Conservation (phyloP, 1,284 basidiomycete genomes). For the Cryptococcus sp. region DNA sequence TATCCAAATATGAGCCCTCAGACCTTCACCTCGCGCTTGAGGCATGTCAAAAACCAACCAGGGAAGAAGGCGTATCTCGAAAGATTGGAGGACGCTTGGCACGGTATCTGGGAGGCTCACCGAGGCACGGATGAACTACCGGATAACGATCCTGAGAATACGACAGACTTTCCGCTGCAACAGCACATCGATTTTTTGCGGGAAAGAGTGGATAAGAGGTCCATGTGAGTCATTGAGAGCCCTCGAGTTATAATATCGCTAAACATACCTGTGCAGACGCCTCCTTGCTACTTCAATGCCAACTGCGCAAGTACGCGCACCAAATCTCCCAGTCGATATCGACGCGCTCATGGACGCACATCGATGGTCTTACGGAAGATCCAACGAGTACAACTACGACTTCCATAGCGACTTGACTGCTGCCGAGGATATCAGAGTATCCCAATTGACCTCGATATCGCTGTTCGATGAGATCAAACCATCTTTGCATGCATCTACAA, state of each 20-base stretch:
- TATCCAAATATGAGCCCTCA: slow-evolving; percentile 61
- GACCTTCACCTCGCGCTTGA: slow-evolving; percentile 32
- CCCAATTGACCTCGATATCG: slow-evolving; percentile 62
- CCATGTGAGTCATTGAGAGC: slow-evolving; percentile 62
- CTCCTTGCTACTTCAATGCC: slow-evolving; percentile 24
- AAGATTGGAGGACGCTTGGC: slow-evolving; percentile 78
- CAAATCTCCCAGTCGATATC: slow-evolving; percentile 31
- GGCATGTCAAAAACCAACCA: slow-evolving; percentile 62
- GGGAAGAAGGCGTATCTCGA: slow-evolving; percentile 73
- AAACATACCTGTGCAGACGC: slow-evolving; percentile 19
- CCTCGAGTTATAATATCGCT: slow-evolving; percentile 1
- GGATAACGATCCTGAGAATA: slow-evolving; percentile 68
- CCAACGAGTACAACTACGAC: slow-evolving; percentile 46
- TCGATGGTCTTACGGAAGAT: slow-evolving; percentile 55
- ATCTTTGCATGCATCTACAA: background rate
- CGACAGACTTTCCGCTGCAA: slow-evolving; percentile 72
- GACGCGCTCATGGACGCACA: slow-evolving; percentile 63
- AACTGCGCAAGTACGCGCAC: slow-evolving; percentile 10
- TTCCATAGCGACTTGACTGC: slow-evolving; percentile 7
- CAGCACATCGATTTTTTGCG: slow-evolving; percentile 78
- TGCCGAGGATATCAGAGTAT: slow-evolving; percentile 64
- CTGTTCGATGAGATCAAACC: slow-evolving; percentile 54
- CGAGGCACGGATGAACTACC: slow-evolving; percentile 67
- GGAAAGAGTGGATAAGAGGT: slow-evolving; percentile 76
- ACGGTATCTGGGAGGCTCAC: slow-evolving; percentile 70